Percentiles rank a stretch among this genome's conserved stretches.
Conservation (phyloP, 768 basidiomycete genomes). For the Macrocybe gigantea region DNA sequence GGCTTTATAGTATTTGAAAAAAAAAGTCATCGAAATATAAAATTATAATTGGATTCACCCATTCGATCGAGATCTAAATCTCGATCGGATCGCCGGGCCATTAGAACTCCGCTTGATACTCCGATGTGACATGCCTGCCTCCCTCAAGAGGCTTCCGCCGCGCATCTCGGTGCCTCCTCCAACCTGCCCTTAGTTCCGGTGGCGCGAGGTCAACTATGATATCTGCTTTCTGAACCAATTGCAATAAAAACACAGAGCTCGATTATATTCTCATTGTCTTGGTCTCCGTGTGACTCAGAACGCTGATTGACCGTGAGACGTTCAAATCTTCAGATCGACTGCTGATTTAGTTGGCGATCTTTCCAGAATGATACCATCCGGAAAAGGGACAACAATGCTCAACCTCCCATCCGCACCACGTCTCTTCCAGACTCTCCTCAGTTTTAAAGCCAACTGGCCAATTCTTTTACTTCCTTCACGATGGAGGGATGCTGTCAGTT, state of each 20-base stretch:
- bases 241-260: not conserved
- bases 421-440: too few relatives aligned
- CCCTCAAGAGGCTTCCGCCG: conserved; percentile 7
- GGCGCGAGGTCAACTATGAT: not conserved
- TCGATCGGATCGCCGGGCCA: conserved; percentile 1
- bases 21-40: too few relatives aligned
- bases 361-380: too few relatives aligned
- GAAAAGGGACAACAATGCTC: too few relatives aligned
- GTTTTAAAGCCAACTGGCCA: too few relatives aligned
- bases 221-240: not conserved
- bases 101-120: conserved; percentile 4
- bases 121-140: too few relatives aligned
- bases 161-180: conserved; percentile 17
- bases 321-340: too few relatives aligned
- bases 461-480: too few relatives aligned
- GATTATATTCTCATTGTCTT: not conserved
- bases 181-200: not conserved
- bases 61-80: not conserved
- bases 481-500: too few relatives aligned
- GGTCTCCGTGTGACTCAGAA: not conserved
- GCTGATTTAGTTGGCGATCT: too few relatives aligned
- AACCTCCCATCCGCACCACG: too few relatives aligned
- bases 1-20: not conserved
- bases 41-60: too few relatives aligned
- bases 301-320: not conserved